These are phyloP conservation scores for thale cress (Arabidopsis thaliana) DNA, from an alignment of 345 rosid genomes.

Conservation along the genomic window TAIR10.1 NC_003076.8:7954001-7954500, in stretches of 20 bases:
- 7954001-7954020: constrained; percentile 70
- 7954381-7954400: constrained; percentile 72
- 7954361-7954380: constrained; percentile 63
- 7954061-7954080: constrained; percentile 54
- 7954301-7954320: constrained; percentile 71
- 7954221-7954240: background rate
- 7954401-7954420: constrained; percentile 80
- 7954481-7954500: constrained; percentile 46
- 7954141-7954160: constrained; percentile 62
- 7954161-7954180: constrained; percentile 75
- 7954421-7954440: constrained; percentile 58
- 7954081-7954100: constrained; percentile 47
- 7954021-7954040: constrained; percentile 72
- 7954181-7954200: background rate
- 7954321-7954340: constrained; percentile 77
- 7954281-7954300: constrained; percentile 84
- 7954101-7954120: constrained; percentile 65
- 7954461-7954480: constrained; percentile 43
- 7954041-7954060: constrained; percentile 65
- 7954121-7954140: constrained; percentile 76
- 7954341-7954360: constrained; percentile 78
- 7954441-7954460: constrained; percentile 23
- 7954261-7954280: constrained; percentile 77
- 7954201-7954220: background rate
- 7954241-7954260: constrained; percentile 41